A percentile compares a stretch with the other conserved stretches of the same genome.
Conservation (phyloP, 2,329 filamentous ascomycete species). For the Fusarium goolgardi region DNA sequence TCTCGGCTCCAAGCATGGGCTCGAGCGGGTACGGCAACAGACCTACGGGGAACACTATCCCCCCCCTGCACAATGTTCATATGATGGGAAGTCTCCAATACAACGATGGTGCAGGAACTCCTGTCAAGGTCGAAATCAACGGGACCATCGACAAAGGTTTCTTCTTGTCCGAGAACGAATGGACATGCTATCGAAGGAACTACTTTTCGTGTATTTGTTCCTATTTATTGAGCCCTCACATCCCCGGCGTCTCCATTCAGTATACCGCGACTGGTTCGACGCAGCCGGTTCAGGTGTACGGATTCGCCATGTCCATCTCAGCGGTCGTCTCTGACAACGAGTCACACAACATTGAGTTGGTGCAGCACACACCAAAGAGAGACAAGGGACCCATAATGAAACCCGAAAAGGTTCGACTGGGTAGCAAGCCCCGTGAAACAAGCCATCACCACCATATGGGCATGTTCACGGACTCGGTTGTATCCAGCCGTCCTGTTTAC, state of each 20-base stretch:
- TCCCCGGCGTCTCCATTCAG: constrained; percentile 59
- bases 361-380: constrained; percentile 91
- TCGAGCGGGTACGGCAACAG: constrained; percentile 53
- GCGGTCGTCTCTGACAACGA: constrained; percentile 82
- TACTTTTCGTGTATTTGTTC: constrained; percentile 90
- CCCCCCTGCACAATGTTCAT: constrained; percentile 63
- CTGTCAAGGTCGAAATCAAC: constrained; percentile 77
- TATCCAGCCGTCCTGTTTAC: constrained; percentile 51
- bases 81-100: constrained; percentile 72
- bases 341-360: constrained; percentile 82
- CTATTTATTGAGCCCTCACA: constrained; percentile 73
- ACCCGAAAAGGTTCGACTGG: constrained; percentile 75
- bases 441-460: constrained; percentile 59
- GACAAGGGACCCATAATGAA: constrained; percentile 86
- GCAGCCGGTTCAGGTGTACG: constrained; percentile 73
- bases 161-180: constrained; percentile 82
- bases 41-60: constrained; percentile 56
- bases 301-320: constrained; percentile 86
- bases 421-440: constrained; percentile 72
- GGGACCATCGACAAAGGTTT: constrained; percentile 91
- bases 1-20: constrained; percentile 64
- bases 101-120: constrained; percentile 59
- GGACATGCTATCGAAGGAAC: constrained; percentile 93
- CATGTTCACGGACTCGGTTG: constrained; percentile 57
- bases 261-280: constrained; percentile 63